Evolutionary conservation across 768 basidiomycete species (phyloP), one percentile per base, ranked within the genome.

Genomic region (Mycena sanguinolenta): DNA sequence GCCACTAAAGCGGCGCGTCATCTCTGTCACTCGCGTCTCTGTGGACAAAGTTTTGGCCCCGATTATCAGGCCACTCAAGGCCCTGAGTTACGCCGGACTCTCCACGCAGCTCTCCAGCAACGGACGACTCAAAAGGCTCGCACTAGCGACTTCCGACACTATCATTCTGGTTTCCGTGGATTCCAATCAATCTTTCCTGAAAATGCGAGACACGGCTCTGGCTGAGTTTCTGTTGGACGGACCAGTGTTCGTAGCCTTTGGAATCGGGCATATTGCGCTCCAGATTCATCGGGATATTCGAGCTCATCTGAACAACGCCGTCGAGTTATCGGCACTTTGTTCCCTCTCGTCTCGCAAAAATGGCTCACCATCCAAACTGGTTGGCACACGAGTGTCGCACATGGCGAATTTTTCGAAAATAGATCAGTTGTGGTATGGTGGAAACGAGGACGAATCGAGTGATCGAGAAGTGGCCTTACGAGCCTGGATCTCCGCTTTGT

Each of bases 391-490:
- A 17, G 39, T 66, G 46, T 66, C 28, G 6, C 4, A 14, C 46
- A 50, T 8, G n/a, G 44, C 44, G 13, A 36, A 19, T 34, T 27
- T 49, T 38, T 50, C 34, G 32, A 50, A 58, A 17, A 52, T 66
- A n/a, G 57, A 66, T 46, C 49, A 16, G 21, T 52, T 66, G 57
- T 66, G 65, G 65, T 59, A 66, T 30, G 65, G 65, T 38, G 63
- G 25, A n/a, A n/a, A n/a, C n/a, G n/a, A n/a, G 23, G 53, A 46
- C n/a, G 65, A 50, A 34, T 34, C 19, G 17, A 59, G 46, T 30
- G 49, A 59, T 23, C 46, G 65, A 4, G 46, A 58, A 38, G 36
- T 58, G 8, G 65, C 32, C 16, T 49, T 66, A 28, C 55, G 39
- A 42, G 63, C 63, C 39, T 65, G 63, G 63, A 57, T 65, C 42